phyloP scores from a whole-genome alignment of 345 rosid species.

The Lumnitzera racemosa region DNA sequence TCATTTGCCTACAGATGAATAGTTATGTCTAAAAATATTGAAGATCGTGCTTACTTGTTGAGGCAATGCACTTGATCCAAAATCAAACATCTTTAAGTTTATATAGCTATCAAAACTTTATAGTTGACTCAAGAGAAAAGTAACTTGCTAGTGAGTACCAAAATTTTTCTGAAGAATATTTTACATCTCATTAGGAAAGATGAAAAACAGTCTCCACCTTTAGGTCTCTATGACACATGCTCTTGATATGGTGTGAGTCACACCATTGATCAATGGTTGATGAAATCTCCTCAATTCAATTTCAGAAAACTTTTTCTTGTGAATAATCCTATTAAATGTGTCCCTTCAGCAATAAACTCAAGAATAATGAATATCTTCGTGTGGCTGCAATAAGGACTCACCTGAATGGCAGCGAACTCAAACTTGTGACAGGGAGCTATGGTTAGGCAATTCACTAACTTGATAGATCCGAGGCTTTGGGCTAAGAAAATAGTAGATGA shows the following conservation, averaged over 20 bases:
- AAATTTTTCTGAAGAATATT: constrained; percentile 3
- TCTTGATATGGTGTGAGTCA: constrained; percentile 74
- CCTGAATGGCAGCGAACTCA: no score
- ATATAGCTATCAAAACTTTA: constrained; percentile 46
- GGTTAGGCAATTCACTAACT: no score
- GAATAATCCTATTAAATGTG: constrained; percentile 12
- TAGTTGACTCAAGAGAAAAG: constrained; percentile 30
- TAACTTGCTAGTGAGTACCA: constrained; percentile 8
- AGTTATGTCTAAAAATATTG: no score
- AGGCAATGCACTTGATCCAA: no score
- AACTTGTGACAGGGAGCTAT: no score
- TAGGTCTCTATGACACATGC: constrained; percentile 89
- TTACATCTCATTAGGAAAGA: constrained; percentile 1
- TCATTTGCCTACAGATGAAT: no score
- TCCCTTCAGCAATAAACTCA: no score
- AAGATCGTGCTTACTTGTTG: constrained; percentile 47
- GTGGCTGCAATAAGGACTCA: no score
- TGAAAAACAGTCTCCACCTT: constrained; percentile 41
- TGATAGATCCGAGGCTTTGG: no score
- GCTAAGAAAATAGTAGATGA: no score
- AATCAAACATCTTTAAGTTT: no score
- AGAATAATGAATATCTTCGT: no score
- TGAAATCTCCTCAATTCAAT: constrained; percentile 64
- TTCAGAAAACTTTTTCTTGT: constrained; percentile 58
- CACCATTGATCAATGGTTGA: constrained; percentile 89